Conservation (phyloP, 768 basidiomycete genomes). For the Kwoniella shandongensis region DNA sequence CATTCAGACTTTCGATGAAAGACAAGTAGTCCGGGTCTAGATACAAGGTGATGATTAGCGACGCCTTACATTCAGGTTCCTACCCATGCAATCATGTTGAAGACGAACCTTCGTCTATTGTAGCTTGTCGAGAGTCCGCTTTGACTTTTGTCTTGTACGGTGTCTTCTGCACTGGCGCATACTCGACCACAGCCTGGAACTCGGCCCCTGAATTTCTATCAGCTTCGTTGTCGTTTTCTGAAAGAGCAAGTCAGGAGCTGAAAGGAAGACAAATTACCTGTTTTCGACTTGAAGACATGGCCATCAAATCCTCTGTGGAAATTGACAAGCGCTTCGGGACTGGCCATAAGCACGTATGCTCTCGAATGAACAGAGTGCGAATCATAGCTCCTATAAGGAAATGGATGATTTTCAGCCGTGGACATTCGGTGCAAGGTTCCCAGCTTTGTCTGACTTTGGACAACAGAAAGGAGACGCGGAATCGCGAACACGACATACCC, state of each 20-base stretch:
- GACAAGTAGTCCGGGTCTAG: slow-evolving; percentile 55
- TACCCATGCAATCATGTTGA: not conserved
- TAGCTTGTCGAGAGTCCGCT: slow-evolving; percentile 73
- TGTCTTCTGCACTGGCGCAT: slow-evolving; percentile 86
- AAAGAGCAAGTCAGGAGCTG: not conserved
- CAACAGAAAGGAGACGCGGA: too few relatives aligned
- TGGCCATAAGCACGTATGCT: slow-evolving; percentile 88
- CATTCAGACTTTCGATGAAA: slow-evolving; percentile 73
- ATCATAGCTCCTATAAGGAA: slow-evolving; percentile 61
- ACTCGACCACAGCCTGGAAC: slow-evolving; percentile 85
- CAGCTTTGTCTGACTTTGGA: too few relatives aligned
- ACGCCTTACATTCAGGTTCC: not conserved
- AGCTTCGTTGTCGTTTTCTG: not conserved
- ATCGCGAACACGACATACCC: slow-evolving; percentile 33
- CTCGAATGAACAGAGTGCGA: slow-evolving; percentile 83
- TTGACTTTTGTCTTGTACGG: slow-evolving; percentile 62
- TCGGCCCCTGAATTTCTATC: slow-evolving; percentile 67
- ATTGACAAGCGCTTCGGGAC: slow-evolving; percentile 65
- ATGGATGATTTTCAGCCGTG: too few relatives aligned
- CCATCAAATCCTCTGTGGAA: slow-evolving; percentile 89
- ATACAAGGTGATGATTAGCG: not conserved
- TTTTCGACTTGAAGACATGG: slow-evolving; percentile 85
- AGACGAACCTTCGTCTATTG: slow-evolving; percentile 78
- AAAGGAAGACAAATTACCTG: slow-evolving; percentile 61
- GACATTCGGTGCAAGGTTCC: too few relatives aligned